A percentile compares a stretch with the other conserved stretches of the same genome.
Conservation (phyloP, 2,329 filamentous ascomycete species). For the Fusarium secorum region DNA sequence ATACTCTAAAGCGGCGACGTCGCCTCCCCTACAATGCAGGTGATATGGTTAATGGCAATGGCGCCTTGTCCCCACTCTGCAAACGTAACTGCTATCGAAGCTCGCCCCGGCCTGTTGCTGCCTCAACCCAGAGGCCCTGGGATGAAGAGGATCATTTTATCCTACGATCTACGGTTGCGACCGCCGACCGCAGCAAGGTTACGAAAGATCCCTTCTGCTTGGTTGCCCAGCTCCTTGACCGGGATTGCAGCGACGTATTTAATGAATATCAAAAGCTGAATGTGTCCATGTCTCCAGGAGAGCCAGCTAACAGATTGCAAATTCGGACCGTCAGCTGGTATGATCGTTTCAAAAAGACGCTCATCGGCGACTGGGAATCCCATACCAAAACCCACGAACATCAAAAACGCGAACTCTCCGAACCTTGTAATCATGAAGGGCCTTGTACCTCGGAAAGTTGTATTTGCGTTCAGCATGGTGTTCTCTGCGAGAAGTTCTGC, state of each 20-base stretch:
- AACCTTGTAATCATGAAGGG: slow-evolving; percentile 75
- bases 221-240: slow-evolving; percentile 58
- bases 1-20: slow-evolving; percentile 44
- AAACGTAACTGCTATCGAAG: slow-evolving; percentile 53
- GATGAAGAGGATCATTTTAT: slow-evolving; percentile 58
- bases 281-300: slow-evolving; percentile 37
- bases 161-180: slow-evolving; percentile 57
- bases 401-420: slow-evolving; percentile 63
- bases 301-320: slow-evolving; percentile 44
- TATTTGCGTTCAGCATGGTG: slow-evolving; percentile 65
- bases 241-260: slow-evolving; percentile 62
- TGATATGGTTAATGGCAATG: slow-evolving; percentile 24
- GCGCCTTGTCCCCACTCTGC: slow-evolving; percentile 41
- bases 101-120: slow-evolving; percentile 35
- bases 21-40: slow-evolving; percentile 6
- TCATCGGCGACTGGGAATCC: slow-evolving; percentile 63
- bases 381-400: slow-evolving; percentile 64
- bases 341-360: slow-evolving; percentile 63
- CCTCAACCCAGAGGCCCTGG: slow-evolving; percentile 50
- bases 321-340: slow-evolving; percentile 62
- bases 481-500: slow-evolving; percentile 79
- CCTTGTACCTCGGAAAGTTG: slow-evolving; percentile 69
- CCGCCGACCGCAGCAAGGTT: slow-evolving; percentile 52
- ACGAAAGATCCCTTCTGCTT: slow-evolving; percentile 57
- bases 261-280: slow-evolving; percentile 40